phyloP scores from a whole-genome alignment of 192 early-diverging fungal species.

The Gaertneriomyces semiglobifer region DNA sequence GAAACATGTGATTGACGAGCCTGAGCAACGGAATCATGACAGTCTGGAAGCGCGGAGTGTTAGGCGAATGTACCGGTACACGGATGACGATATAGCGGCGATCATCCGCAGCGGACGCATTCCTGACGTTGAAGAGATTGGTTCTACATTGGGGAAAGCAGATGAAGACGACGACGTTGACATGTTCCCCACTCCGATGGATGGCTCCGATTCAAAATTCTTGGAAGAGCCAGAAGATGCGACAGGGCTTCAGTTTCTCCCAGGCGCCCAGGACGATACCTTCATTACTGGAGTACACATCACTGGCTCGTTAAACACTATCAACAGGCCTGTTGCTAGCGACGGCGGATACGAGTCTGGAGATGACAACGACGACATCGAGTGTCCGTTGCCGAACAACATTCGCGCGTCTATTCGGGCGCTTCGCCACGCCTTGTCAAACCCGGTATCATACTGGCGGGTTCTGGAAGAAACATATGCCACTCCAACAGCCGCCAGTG shows the following conservation, averaged over 20 bases:
- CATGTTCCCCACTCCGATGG: neutral
- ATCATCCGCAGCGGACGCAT: constrained; percentile 46
- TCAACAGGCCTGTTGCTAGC: neutral
- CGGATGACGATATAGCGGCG: constrained; percentile 47
- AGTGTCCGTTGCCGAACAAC: constrained; percentile 25
- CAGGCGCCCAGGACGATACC: constrained; percentile 39
- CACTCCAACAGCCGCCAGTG: constrained; percentile 30
- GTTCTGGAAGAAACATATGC: constrained; percentile 37
- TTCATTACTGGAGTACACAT: constrained; percentile 60
- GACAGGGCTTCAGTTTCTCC: constrained; percentile 37
- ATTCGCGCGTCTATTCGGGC: constrained; percentile 46
- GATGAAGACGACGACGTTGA: neutral
- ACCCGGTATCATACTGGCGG: constrained; percentile 44
- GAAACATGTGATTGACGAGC: constrained; percentile 1
- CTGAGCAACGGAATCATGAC: neutral
- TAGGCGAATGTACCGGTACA: constrained; percentile 36
- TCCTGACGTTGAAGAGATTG: constrained; percentile 40
- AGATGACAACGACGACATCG: constrained; percentile 7
- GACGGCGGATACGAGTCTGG: neutral
- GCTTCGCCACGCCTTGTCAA: constrained; percentile 42
- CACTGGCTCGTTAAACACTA: constrained; percentile 22
- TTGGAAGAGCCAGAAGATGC: neutral
- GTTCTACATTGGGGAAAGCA: constrained; percentile 23
- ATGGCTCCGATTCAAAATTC: neutral
- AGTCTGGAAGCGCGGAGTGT: neutral